Evolutionary conservation across 192 early-diverging fungal genomes (phyloP).

Genomic region (Podochytrium sp.): DNA sequence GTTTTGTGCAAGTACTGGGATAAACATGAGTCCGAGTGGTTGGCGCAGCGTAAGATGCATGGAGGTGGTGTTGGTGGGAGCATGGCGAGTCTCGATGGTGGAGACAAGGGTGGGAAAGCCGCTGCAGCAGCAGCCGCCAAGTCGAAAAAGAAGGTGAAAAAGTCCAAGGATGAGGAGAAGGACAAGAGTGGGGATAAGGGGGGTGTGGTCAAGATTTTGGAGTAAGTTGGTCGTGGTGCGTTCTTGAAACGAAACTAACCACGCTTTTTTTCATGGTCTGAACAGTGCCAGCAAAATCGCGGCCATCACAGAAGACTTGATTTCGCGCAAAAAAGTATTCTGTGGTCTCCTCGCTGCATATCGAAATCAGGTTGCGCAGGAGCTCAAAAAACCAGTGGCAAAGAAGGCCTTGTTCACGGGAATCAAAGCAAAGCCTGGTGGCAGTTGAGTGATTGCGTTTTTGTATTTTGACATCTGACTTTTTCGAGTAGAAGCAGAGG

Average conservation of each 20-base stretch:
- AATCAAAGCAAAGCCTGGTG: slow-evolving; percentile 22
- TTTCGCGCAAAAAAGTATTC: slow-evolving; percentile 41
- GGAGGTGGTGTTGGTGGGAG: slow-evolving; percentile 27
- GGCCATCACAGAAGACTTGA: slow-evolving; percentile 45
- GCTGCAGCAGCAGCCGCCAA: slow-evolving; percentile 30
- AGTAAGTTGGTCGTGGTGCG: slow-evolving; percentile 32
- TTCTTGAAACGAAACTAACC: neutral
- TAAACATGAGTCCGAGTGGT: slow-evolving; percentile 52
- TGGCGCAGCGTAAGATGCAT: slow-evolving; percentile 45
- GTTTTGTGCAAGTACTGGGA: slow-evolving; percentile 54
- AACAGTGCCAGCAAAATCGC: slow-evolving; percentile 41
- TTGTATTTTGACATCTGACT: neutral
- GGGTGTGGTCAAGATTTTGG: slow-evolving; percentile 38
- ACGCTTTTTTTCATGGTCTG: neutral
- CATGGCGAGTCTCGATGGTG: slow-evolving; percentile 36
- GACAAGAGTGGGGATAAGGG: slow-evolving; percentile 40
- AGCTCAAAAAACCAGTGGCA: slow-evolving; percentile 17
- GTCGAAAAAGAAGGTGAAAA: slow-evolving; percentile 18
- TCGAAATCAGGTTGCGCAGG: slow-evolving; percentile 34
- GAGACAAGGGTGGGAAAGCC: too few species aligned
- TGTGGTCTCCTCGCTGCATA: slow-evolving; percentile 28
- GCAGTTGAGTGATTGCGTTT: neutral
- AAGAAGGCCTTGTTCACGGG: slow-evolving; percentile 22
- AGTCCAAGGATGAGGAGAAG: slow-evolving; percentile 32
- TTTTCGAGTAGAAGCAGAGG: slow-evolving; percentile 6